These are phyloP conservation scores for Penstemon eatonii DNA, from an alignment of 257 asterid genomes.

Conservation along the genomic window DNA sequence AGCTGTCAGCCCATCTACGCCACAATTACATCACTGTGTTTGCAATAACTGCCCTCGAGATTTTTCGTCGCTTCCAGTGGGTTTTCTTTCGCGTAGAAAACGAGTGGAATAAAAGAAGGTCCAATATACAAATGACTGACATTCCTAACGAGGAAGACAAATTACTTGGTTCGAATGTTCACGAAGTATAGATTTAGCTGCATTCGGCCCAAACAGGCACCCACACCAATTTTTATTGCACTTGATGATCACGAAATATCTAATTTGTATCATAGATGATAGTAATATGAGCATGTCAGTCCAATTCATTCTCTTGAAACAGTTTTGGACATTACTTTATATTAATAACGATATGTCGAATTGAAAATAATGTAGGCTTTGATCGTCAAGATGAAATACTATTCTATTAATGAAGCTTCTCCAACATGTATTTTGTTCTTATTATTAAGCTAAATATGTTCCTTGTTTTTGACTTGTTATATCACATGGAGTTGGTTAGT, in stretches of 20 bases:
- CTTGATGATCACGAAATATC: neutral
- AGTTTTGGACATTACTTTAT: too few species aligned
- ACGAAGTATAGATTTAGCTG: constrained; percentile 50
- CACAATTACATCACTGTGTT: constrained; percentile 77
- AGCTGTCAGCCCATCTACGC: constrained; percentile 96
- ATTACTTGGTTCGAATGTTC: constrained; percentile 60
- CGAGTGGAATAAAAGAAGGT: constrained; percentile 80
- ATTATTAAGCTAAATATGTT: too few species aligned
- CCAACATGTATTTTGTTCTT: too few species aligned
- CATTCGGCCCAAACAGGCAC: constrained; percentile 18
- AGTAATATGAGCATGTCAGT: constrained; percentile 1
- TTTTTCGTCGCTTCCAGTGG: constrained; percentile 92
- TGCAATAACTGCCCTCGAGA: constrained; percentile 71
- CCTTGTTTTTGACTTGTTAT: too few species aligned
- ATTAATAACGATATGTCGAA: too few species aligned
- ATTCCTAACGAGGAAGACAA: constrained; percentile 61
- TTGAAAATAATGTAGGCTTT: too few species aligned
- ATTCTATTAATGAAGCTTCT: too few species aligned
- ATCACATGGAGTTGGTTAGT: too few species aligned
- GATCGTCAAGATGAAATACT: too few species aligned
- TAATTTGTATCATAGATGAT: constrained; percentile 11
- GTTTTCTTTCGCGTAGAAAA: constrained; percentile 91
- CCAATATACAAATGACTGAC: constrained; percentile 50
- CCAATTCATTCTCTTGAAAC: neutral
- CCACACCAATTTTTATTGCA: constrained; percentile 22